Conservation (phyloP, 1,139 yeast species). For the Suhomyces ambrosiae region DNA sequence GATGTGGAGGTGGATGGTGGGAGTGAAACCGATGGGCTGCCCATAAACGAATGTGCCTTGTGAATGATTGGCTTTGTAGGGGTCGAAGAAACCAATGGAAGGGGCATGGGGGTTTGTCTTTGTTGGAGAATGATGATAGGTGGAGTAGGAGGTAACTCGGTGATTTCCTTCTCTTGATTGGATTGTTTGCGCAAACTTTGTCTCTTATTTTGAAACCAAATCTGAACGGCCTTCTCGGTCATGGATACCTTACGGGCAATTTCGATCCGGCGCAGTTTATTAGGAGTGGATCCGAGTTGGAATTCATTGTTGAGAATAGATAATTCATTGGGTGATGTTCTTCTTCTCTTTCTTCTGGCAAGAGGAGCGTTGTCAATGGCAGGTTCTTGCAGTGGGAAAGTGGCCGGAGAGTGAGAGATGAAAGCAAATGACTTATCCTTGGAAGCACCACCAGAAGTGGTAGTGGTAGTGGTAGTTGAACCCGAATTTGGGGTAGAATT, state of each 20-base stretch:
- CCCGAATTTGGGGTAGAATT: conserved; percentile 2
- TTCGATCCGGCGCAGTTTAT: conserved; percentile 68
- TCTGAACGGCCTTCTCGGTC: conserved; percentile 97
- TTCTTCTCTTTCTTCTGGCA: conserved; percentile 91
- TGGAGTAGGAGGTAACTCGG: conserved; percentile 48
- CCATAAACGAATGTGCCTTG: conserved; percentile 32
- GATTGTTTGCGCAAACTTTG: conserved; percentile 70
- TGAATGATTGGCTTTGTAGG: conserved; percentile 30
- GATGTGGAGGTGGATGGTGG: conserved; percentile 14
- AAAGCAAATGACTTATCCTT: conserved; percentile 64
- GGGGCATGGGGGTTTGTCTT: conserved; percentile 11
- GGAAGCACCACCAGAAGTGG: conserved; percentile 2
- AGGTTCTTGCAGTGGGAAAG: conserved; percentile 83
- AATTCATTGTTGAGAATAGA: conserved; percentile 80
- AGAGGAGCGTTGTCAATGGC: conserved; percentile 84
- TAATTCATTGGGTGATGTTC: conserved; percentile 88
- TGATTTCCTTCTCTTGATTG: conserved; percentile 43
- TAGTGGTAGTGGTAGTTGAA: not conserved
- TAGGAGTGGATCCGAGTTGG: conserved; percentile 75
- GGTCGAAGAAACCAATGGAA: conserved; percentile 26
- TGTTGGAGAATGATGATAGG: conserved; percentile 22
- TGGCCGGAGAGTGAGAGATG: conserved; percentile 86
- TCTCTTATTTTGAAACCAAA: conserved; percentile 96
- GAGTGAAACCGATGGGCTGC: conserved; percentile 20
- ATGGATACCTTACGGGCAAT: conserved; percentile 80